Evolutionary conservation across 257 asterid genomes (phyloP).

Genomic region (Rehmannia glutinosa): DNA sequence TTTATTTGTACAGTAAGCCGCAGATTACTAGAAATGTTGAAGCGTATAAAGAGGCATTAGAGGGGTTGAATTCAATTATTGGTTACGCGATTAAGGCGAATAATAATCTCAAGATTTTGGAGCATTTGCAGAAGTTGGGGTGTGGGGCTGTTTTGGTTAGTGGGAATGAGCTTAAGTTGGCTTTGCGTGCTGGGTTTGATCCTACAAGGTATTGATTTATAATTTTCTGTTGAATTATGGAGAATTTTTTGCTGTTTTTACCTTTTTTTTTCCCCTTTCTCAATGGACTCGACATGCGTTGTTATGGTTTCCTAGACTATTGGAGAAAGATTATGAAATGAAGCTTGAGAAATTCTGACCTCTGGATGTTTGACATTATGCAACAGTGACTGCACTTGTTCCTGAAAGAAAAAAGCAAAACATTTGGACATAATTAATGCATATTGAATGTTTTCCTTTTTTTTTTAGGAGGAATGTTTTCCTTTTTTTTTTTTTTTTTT

Average conservation of each 20-base stretch:
- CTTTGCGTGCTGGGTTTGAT: constrained; percentile 84
- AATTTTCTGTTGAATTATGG: background rate
- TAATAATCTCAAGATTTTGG: constrained; percentile 83
- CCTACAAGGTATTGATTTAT: constrained; percentile 54
- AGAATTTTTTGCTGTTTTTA: background rate
- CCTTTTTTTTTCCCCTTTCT: too few species aligned
- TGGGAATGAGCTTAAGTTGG: constrained; percentile 88
- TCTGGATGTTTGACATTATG: background rate
- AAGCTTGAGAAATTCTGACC: background rate
- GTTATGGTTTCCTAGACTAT: background rate
- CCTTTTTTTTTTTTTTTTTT: background rate
- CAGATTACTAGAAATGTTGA: constrained; percentile 81
- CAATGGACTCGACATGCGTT: too few species aligned
- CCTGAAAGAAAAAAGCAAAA: background rate
- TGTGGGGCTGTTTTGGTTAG: constrained; percentile 98
- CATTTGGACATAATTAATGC: too few species aligned
- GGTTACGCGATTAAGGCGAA: constrained; percentile 97
- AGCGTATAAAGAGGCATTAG: constrained; percentile 81
- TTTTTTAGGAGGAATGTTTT: too few species aligned
- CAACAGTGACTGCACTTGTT: background rate
- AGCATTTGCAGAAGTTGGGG: constrained; percentile 71
- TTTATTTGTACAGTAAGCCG: constrained; percentile 82
- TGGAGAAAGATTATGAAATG: background rate
- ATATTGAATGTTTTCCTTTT: too few species aligned
- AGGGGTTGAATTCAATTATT: constrained; percentile 67